These are phyloP conservation scores for Neurospora sp. DNA, from an alignment of 495 filamentous ascomycete species.

Conservation along the genomic window DNA sequence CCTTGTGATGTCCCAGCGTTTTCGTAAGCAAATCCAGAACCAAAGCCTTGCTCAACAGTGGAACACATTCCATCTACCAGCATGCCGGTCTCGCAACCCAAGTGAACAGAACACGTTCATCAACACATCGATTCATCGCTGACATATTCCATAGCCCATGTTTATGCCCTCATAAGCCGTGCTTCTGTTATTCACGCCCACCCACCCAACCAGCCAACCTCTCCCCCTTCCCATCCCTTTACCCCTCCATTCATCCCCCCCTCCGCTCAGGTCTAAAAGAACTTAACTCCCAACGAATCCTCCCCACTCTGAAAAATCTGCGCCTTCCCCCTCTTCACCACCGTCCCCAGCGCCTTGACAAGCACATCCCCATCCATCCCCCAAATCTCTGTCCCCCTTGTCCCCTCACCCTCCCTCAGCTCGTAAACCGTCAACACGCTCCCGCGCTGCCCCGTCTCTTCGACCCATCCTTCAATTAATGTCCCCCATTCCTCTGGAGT, in stretches of 20 bases:
- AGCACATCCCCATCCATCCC: conserved; percentile 77
- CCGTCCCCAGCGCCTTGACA: conserved; percentile 60
- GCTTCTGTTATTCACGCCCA: neutral
- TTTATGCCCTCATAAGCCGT: neutral
- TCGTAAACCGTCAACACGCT: conserved; percentile 40
- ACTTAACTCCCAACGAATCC: conserved; percentile 86
- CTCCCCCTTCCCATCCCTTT: neutral
- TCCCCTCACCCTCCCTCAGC: conserved; percentile 34
- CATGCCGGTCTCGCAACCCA: neutral
- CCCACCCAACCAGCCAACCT: neutral
- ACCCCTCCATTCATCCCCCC: neutral
- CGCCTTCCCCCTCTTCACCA: conserved; percentile 83
- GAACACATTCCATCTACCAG: neutral
- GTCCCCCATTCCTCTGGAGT: conserved; percentile 41
- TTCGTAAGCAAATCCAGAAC: neutral
- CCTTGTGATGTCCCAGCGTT: neutral
- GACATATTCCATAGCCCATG: neutral
- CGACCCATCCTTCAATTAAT: conserved; percentile 36
- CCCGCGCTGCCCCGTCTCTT: conserved; percentile 37
- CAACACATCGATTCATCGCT: neutral
- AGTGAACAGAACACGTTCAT: neutral
- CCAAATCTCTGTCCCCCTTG: conserved; percentile 36
- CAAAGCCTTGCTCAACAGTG: neutral
- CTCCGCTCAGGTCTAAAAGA: conserved; percentile 49
- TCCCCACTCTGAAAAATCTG: conserved; percentile 68